phyloP scores from a whole-genome alignment of 2,329 filamentous ascomycete species.

The Tolypocladium capitatum region DNA sequence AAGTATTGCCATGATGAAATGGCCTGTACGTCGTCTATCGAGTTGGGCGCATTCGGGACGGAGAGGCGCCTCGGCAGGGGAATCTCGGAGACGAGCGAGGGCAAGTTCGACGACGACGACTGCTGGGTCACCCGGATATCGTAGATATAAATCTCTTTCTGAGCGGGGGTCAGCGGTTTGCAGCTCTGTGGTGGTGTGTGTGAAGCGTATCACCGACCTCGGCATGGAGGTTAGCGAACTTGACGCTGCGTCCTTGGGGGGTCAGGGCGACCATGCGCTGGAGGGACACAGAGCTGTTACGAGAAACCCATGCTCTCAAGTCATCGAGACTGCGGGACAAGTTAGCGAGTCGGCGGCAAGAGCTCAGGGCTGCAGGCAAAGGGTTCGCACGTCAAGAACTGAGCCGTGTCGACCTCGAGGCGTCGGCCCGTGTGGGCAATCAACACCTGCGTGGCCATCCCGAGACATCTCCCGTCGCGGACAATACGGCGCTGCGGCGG shows the following conservation, averaged over 20 bases:
- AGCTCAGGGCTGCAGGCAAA: not conserved
- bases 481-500: slow-evolving; percentile 13
- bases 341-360: slow-evolving; percentile 1
- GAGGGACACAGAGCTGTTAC: slow-evolving; percentile 57
- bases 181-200: not conserved
- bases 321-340: slow-evolving; percentile 55
- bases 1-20: slow-evolving; percentile 79
- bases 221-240: slow-evolving; percentile 62
- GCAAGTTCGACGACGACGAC: slow-evolving; percentile 30
- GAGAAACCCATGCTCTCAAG: slow-evolving; percentile 68
- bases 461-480: slow-evolving; percentile 35
- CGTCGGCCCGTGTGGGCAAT: slow-evolving; percentile 87
- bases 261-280: slow-evolving; percentile 82
- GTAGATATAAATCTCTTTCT: slow-evolving; percentile 88
- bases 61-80: slow-evolving; percentile 41
- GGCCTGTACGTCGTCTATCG: slow-evolving; percentile 64
- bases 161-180: not conserved
- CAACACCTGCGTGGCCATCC: slow-evolving; percentile 82
- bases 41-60: slow-evolving; percentile 62
- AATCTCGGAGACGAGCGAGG: slow-evolving; percentile 32
- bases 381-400: slow-evolving; percentile 54
- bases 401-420: slow-evolving; percentile 62
- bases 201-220: slow-evolving; percentile 45
- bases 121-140: slow-evolving; percentile 63
- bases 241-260: slow-evolving; percentile 69